phyloP scores from a whole-genome alignment of 805 yeast species.

The Candida hispaniensis region DNA sequence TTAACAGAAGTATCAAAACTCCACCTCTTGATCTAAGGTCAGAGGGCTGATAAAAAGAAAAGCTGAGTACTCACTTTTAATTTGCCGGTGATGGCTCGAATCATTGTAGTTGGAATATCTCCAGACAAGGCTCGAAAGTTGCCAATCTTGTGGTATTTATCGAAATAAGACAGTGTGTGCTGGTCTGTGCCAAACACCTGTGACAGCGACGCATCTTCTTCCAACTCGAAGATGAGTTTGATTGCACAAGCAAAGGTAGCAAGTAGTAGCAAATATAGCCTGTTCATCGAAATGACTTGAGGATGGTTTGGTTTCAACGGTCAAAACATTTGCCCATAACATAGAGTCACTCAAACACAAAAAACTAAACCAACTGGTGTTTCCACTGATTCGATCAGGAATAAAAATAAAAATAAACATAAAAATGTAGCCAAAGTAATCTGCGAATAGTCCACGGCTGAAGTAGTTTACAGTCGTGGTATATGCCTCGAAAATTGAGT shows the following conservation, averaged over 20 bases:
- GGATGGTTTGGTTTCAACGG: too few species aligned
- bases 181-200: conserved; percentile 3
- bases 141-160: conserved; percentile 13
- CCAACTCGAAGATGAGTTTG: conserved; percentile 10
- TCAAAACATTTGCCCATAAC: too few species aligned
- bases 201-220: conserved; percentile 4
- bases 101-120: conserved; percentile 6
- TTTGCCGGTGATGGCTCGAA: conserved; percentile 6
- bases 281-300: not conserved
- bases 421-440: too few species aligned
- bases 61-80: conserved; percentile 2
- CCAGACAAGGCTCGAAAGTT: conserved; percentile 10
- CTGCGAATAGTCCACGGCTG: too few species aligned
- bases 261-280: conserved; percentile 5
- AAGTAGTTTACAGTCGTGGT: too few species aligned
- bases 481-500: too few species aligned
- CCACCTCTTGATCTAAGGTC: conserved; percentile 11
- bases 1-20: conserved; percentile 43
- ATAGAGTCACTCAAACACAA: too few species aligned
- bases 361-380: too few species aligned
- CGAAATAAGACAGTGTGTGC: conserved; percentile 10
- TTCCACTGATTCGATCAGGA: too few species aligned
- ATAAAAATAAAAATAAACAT: too few species aligned
- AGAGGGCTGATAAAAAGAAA: not conserved
- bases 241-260: conserved; percentile 3